Percentiles rank a stretch among this genome's conserved stretches.
Evolutionary conservation across 192 early-diverging fungal species (phyloP).

Genomic region (Rhizophlyctis rosea): DNA sequence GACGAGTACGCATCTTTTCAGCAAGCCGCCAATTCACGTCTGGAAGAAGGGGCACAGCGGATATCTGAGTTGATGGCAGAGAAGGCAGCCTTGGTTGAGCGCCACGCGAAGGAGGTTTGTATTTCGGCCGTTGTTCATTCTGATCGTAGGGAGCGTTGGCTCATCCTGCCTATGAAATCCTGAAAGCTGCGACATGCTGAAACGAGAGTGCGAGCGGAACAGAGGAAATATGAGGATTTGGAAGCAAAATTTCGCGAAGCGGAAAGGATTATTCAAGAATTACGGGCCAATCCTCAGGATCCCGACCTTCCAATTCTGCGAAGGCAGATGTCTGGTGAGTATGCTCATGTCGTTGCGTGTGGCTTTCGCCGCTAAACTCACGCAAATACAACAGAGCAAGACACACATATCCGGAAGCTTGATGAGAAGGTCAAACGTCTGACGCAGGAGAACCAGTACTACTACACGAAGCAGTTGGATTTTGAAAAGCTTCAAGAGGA

Average conservation of each 20-base stretch:
- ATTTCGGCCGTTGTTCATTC: too few relatives aligned
- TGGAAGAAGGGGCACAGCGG: too few relatives aligned
- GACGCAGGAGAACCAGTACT: slow-evolving; percentile 35
- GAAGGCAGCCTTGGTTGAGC: too few relatives aligned
- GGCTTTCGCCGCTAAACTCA: slow-evolving; percentile 4
- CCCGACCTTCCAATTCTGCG: slow-evolving; percentile 33
- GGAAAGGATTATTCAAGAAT: slow-evolving; percentile 52
- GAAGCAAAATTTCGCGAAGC: slow-evolving; percentile 48
- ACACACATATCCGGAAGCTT: slow-evolving; percentile 51
- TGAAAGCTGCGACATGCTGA: too few relatives aligned
- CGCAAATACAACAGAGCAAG: slow-evolving; percentile 45
- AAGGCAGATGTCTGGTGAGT: slow-evolving; percentile 49
- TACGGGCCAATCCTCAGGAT: slow-evolving; percentile 14
- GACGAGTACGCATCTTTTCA: slow-evolving; percentile 14
- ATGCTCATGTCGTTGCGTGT: background rate
- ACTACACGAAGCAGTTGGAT: slow-evolving; percentile 26
- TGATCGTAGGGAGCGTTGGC: too few relatives aligned
- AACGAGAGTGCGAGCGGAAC: too few relatives aligned
- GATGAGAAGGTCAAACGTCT: slow-evolving; percentile 57
- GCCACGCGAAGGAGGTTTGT: too few relatives aligned
- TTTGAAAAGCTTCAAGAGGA: slow-evolving; percentile 34
- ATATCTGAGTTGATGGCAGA: too few relatives aligned
- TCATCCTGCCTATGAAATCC: too few relatives aligned
- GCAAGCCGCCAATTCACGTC: slow-evolving; percentile 38
- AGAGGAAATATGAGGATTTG: slow-evolving; percentile 1